Evolutionary conservation across 805 yeast genomes (phyloP).

Genomic region (Torulaspora franciscae): DNA sequence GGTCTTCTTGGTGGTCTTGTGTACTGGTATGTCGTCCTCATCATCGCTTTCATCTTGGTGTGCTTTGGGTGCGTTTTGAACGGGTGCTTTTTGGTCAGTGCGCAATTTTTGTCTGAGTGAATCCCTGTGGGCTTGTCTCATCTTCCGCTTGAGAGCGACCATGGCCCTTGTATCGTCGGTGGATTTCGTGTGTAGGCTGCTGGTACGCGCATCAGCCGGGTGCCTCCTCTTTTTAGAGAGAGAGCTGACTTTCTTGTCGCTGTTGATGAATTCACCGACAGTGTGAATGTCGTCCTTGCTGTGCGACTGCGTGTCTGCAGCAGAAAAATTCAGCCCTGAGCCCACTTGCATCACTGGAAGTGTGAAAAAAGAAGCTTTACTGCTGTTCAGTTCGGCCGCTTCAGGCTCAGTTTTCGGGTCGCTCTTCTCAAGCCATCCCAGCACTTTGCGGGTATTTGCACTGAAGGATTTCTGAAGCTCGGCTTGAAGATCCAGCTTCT

Average conservation of each 20-base stretch:
- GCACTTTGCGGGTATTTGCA: slow-evolving; percentile 22
- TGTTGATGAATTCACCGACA: slow-evolving; percentile 35
- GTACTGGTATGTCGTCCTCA: slow-evolving; percentile 16
- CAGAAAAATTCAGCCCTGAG: slow-evolving; percentile 27
- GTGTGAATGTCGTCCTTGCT: slow-evolving; percentile 31
- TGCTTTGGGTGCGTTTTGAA: background rate
- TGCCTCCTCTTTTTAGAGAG: slow-evolving; percentile 28
- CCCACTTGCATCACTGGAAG: slow-evolving; percentile 35
- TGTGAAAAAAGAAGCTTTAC: slow-evolving; percentile 27
- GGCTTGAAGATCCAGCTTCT: slow-evolving; percentile 33
- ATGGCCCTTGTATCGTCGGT: slow-evolving; percentile 36
- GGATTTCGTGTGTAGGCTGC: slow-evolving; percentile 25
- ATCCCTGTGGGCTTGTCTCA: slow-evolving; percentile 25
- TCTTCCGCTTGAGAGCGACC: slow-evolving; percentile 34
- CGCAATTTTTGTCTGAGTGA: slow-evolving; percentile 6
- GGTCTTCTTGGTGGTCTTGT: slow-evolving; percentile 24
- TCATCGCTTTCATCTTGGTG: slow-evolving; percentile 14
- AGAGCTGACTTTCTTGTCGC: slow-evolving; percentile 33
- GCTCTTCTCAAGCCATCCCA: slow-evolving; percentile 26
- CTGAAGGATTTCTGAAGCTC: slow-evolving; percentile 29
- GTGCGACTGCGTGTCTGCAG: background rate
- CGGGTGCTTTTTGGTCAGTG: background rate
- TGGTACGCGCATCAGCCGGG: slow-evolving; percentile 8
- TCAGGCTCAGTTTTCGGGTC: slow-evolving; percentile 5
- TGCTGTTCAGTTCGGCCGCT: slow-evolving; percentile 14